Evolutionary conservation across 1,284 basidiomycete species (phyloP), one percentile per base, ranked within the genome.

Genomic region (Puccinia coronata): DNA sequence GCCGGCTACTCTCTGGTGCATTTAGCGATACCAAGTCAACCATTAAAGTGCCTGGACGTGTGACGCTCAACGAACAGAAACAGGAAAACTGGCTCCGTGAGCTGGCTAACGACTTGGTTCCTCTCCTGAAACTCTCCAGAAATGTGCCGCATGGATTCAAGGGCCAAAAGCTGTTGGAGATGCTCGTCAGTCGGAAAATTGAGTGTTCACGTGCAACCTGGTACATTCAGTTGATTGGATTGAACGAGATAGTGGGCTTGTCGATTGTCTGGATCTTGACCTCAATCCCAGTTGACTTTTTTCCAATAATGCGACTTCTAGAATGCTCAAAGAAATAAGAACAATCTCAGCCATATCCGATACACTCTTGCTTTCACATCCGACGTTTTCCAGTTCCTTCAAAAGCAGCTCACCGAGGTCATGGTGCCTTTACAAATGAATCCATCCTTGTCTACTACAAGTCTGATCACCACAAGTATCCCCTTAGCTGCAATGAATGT

Each of bases 81-180:
- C 91, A 94, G 6, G 90, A 92, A 83, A 89, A 92, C 25, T 99
- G 96, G 91, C 92, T 98, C 84, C 90, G 90, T 16, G 96, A 98
- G 84, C 90, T 99, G 23, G 93, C 95, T 20, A 92, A 98, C 84
- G 92, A 94, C 99, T n/a, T n/a, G n/a, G n/a, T n/a, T n/a, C n/a
- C n/a, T n/a, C n/a, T n/a, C n/a, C n/a, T n/a, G n/a, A n/a, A n/a
- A n/a, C n/a, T n/a, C n/a, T n/a, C n/a, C n/a, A n/a, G n/a, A n/a
- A n/a, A n/a, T n/a, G n/a, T n/a, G 0, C 96, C 96, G 0, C 95
- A 98, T 85, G 94, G 94, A 0, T 93, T 93, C 51, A 95, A 95
- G 85, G 95, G 95, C 2, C 91, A 94, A 83, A 94, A 96, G 84
- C 89, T 98, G 34, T 88, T 99, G 74, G 95, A n/a, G n/a, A n/a